phyloP scores from a whole-genome alignment of 768 basidiomycete genomes.

The Hypholoma fasciculare region DNA sequence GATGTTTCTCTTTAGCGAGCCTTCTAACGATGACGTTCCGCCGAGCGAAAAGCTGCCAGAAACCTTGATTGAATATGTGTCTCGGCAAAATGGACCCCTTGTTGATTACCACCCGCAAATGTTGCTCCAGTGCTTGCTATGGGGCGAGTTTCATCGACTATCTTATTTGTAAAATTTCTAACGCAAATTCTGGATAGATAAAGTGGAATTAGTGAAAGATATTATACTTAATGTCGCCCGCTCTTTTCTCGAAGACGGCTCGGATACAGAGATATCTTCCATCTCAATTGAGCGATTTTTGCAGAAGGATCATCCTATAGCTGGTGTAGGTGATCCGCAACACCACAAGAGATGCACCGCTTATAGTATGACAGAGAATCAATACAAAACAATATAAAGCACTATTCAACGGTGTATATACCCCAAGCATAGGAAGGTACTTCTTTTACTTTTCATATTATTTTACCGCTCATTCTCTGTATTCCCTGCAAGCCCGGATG shows the following conservation, averaged over 20 bases:
- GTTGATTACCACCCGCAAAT: constrained; percentile 94
- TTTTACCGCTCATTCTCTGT: not conserved
- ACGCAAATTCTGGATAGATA: constrained; percentile 48
- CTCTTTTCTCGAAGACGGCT: constrained; percentile 27
- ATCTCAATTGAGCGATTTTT: constrained; percentile 62
- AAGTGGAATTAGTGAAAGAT: constrained; percentile 81
- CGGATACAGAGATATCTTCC: constrained; percentile 33
- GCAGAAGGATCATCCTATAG: constrained; percentile 28
- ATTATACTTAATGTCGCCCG: constrained; percentile 70
- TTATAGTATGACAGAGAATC: not conserved
- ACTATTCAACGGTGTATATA: constrained; percentile 51
- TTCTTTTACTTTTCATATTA: not conserved
- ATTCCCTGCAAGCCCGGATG: constrained; percentile 39
- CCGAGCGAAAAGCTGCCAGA: constrained; percentile 22
- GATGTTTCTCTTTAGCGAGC: constrained; percentile 75
- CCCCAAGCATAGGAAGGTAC: constrained; percentile 15
- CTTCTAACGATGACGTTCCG: constrained; percentile 14
- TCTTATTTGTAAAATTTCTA: not conserved
- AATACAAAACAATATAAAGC: constrained; percentile 44
- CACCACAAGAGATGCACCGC: too few species aligned
- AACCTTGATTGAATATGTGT: constrained; percentile 82
- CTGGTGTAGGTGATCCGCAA: constrained; percentile 8
- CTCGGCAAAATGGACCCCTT: constrained; percentile 81
- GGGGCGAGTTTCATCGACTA: constrained; percentile 57
- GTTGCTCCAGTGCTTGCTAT: constrained; percentile 86